Base-by-base conservation (phyloP, 306 rosid genomes). In the Vigna angularis region DNA sequence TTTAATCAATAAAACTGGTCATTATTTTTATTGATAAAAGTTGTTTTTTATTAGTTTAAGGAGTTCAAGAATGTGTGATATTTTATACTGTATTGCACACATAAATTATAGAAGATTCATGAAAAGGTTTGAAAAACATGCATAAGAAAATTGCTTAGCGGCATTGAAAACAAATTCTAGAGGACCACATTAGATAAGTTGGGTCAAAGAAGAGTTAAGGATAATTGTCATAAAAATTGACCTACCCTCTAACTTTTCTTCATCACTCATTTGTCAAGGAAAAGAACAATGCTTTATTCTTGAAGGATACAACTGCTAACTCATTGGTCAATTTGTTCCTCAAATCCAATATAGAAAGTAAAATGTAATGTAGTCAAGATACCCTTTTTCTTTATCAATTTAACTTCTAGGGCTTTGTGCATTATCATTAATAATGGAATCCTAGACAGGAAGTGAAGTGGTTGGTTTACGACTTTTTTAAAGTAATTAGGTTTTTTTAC, bases 331-430 rank as follows among this genome's bases (percentile, higher is more conserved):
- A 73, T 75, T 72, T 81, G 57, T 30, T 73, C 64, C 18, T 63
- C 79, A 55, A 82, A 77, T 64, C 66, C 75, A 45, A 77, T 77
- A 44, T 66, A 66, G 34, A 79, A 75, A 64, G 65, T 51, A 2
- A 20, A 71, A 80, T 70, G 57, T 16, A 75, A 67, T 70, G 67
- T 50, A 42, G 84, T 72, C 76, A 58, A 72, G 70, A 72, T 57
- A 36, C 17, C 52, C 18, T 66, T 81, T 77, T 49, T 51, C 56
- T 59, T 88, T 71, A 62, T 52, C 55, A 36, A 72, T 32, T 72
- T 79, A 65, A 73, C 50, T 77, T 89, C 85, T 80, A 36, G 92
- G 86, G 83, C 38, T 75, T 51, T 78, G 93, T 14, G 86, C 86
- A 66, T 68, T 14, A 12, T 71, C 5, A 52, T 55, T 52, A 17